Evolutionary conservation across 1,284 basidiomycete species (phyloP), one percentile per base, ranked within the genome.

Genomic region (Malassezia vespertilionis): DNA sequence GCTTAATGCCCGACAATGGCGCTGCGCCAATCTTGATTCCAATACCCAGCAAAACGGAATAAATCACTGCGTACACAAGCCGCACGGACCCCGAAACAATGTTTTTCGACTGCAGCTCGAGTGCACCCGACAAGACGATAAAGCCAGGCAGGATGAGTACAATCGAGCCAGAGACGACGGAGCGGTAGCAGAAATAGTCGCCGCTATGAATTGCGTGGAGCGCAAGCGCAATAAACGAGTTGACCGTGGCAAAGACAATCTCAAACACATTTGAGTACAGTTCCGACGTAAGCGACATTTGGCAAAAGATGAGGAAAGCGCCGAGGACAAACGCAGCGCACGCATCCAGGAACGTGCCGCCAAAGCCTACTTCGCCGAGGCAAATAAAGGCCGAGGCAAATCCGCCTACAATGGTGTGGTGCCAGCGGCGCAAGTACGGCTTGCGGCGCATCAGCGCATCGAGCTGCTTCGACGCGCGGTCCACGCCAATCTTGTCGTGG

Each of bases 221-320:
- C 1, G 57, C 66, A 6, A 65, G 54, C 14, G 86, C 77, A 36
- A 88, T 61, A 71, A 91, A 91, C 14, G 77, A 76, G 64, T 84
- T 86, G 67, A 89, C 72, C 3, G 79, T 83, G 1, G 85, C 81
- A 46, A 87, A 79, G 4, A 83, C 84, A 57, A 89, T 86, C 79
- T 90, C 88, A 59, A 88, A 87, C 23, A 86, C 78, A 54, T 87
- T 86, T 12, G 79, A 81, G 67, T 87, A 88, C 30, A 93, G 73
- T 71, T 89, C 85, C 8, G 69, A 66, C 27, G 68, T 69, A 53
- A 69, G 67, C 45, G 57, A 54, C 43, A 53, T 54, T 49, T 71
- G 64, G 42, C 63, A 63, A 40, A 57, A 64, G 40, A 63, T 61
- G 23, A 93, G 76, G 9, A 88, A 74, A n/a, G 78, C 79, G 11